These are phyloP conservation scores for Porcisia hertigi DNA, from an alignment of 208 protist species.

Conservation along the genomic window DNA sequence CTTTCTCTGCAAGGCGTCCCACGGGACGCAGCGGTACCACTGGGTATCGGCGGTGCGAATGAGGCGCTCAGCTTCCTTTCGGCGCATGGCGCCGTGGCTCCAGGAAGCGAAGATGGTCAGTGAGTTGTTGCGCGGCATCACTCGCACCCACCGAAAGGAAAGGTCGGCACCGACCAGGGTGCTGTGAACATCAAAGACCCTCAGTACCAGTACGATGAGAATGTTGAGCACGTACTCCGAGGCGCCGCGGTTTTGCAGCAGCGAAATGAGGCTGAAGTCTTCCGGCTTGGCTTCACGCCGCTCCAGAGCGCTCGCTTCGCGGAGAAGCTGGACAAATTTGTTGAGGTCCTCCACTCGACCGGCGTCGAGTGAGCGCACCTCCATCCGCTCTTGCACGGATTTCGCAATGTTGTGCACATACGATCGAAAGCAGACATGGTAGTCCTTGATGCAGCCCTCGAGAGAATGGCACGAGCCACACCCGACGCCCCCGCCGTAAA, in stretches of 20 bases:
- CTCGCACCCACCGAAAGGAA: constrained; percentile 44
- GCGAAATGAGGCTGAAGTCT: constrained; percentile 41
- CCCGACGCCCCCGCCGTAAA: constrained; percentile 24
- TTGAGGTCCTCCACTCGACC: constrained; percentile 12
- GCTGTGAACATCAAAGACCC: constrained; percentile 25
- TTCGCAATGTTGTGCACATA: constrained; percentile 25
- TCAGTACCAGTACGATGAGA: constrained; percentile 40
- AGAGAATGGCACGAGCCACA: constrained; percentile 7
- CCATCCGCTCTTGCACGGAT: constrained; percentile 13
- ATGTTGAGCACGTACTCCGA: constrained; percentile 59
- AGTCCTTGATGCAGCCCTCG: constrained; percentile 18
- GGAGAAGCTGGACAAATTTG: constrained; percentile 16
- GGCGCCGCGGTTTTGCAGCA: constrained; percentile 26
- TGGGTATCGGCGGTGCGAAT: constrained; percentile 26
- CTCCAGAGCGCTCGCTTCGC: constrained; percentile 17
- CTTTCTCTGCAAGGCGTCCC: constrained; percentile 31
- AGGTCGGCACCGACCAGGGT: constrained; percentile 46
- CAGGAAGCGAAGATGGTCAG: constrained; percentile 42
- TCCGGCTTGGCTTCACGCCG: constrained; percentile 38
- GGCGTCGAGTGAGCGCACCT: constrained; percentile 10
- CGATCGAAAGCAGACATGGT: constrained; percentile 18
- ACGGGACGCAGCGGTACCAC: constrained; percentile 34
- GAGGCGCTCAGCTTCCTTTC: constrained; percentile 29
- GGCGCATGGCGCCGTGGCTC: constrained; percentile 32
- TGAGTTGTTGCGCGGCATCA: constrained; percentile 25